Base-by-base conservation (phyloP, 192 early-diverging fungal genomes). In the Gamsiella multidivaricata region DNA sequence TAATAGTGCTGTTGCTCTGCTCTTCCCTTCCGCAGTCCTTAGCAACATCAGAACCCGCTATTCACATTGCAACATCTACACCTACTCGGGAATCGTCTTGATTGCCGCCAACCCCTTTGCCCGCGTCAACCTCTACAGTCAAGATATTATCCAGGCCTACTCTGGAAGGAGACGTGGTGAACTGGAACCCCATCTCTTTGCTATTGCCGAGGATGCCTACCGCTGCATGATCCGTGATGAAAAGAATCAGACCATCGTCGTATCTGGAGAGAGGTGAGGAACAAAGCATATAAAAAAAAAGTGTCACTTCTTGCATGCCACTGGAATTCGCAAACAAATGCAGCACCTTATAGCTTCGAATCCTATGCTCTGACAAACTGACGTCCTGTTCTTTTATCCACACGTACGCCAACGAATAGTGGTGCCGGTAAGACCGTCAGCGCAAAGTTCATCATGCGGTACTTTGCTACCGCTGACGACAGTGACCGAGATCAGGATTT, bases 131-230 rank as follows among this genome's bases (percentile, higher is more conserved):
- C 83, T 98, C 29, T 99, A 99, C 82, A 91, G 93, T n/a, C 92
- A 92, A 45, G 94, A 97, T 65, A 92, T 94, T 64, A 92, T 98
- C 41, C 91, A 95, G 60, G 92, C 94, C 39, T 97, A 99, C 69
- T 94, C 95, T 1, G 97, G 97, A 32, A 90, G 92, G 62, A 89
- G 93, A 70, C 91, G 95, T 51, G 96, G 94, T 34, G 95, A 99
- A 79, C 86, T 97, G 11, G 96, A 98, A 75, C 97, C 97, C 43
- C 97, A 99, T 81, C 88, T 99, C 87, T 99, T 98, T 86, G 96
- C 97, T 23, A 96, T 99, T 69, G 95, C 96, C 12, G 96, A 98
- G 87, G 96, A 98, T 81, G 95, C 97, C 12, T 99, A 96, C 87
- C 89, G 96, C 25, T 92, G 91, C 76, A 95, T 99, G 94, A 92